phyloP scores from a whole-genome alignment of 352 stramenopile species.

The Peronospora belbahrii region DNA sequence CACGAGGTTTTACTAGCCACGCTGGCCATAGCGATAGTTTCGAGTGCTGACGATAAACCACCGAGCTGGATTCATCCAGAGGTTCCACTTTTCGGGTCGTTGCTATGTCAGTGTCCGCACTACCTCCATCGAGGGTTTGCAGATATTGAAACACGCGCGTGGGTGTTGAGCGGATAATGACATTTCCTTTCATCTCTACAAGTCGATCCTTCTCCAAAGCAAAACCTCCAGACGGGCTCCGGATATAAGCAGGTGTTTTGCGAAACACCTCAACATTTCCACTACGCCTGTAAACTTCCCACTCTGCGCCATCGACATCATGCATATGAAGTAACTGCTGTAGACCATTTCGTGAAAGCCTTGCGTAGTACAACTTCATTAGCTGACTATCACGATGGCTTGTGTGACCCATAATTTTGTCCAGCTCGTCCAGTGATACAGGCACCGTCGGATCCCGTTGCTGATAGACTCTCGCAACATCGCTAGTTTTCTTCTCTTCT shows the following conservation, averaged over 20 bases:
- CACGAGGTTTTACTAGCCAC: constrained; percentile 71
- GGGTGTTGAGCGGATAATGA: constrained; percentile 39
- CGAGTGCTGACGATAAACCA: constrained; percentile 59
- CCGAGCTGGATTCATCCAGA: constrained; percentile 49
- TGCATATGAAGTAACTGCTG: constrained; percentile 42
- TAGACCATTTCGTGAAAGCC: constrained; percentile 49
- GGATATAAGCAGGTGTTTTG: constrained; percentile 31
- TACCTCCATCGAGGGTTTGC: constrained; percentile 42
- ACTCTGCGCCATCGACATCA: constrained; percentile 28
- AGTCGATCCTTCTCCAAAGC: constrained; percentile 37
- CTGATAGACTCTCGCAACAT: constrained; percentile 12
- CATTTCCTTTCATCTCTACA: constrained; percentile 69
- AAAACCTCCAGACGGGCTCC: constrained; percentile 17
- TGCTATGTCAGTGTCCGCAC: constrained; percentile 25
- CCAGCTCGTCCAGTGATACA: constrained; percentile 44
- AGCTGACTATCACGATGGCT: constrained; percentile 60
- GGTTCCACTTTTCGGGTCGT: constrained; percentile 52
- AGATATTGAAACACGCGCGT: constrained; percentile 54
- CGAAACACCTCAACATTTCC: constrained; percentile 33
- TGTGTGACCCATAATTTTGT: constrained; percentile 48
- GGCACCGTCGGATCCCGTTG: constrained; percentile 13
- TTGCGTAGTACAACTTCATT: constrained; percentile 70
- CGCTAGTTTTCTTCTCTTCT: constrained; percentile 18
- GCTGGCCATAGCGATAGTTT: constrained; percentile 71
- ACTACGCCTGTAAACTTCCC: constrained; percentile 34